Conservation (phyloP, 768 basidiomycete genomes). For the Punctularia strigosozonata region DNA sequence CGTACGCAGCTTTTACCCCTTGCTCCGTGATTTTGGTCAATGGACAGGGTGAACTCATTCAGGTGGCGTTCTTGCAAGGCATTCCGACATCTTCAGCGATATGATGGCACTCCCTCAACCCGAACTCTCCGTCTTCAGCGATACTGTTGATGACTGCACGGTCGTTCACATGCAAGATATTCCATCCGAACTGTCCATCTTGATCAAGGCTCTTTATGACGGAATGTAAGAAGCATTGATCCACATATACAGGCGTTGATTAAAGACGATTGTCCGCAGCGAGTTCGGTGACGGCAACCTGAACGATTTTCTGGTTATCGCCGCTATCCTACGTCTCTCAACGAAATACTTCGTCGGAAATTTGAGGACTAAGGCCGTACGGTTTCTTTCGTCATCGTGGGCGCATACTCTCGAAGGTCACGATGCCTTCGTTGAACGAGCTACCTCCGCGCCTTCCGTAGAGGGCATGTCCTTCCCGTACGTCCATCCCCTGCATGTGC, state of each 20-base stretch:
- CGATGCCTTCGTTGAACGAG: slow-evolving; percentile 41
- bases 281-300: slow-evolving; percentile 25
- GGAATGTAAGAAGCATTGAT: slow-evolving; percentile 30
- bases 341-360: slow-evolving; percentile 48
- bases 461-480: slow-evolving; percentile 41
- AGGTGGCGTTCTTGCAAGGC: slow-evolving; percentile 29
- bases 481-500: slow-evolving; percentile 45
- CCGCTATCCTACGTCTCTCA: slow-evolving; percentile 43
- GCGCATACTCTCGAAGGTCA: slow-evolving; percentile 40
- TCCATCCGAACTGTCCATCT: slow-evolving; percentile 33
- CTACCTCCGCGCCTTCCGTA: slow-evolving; percentile 28
- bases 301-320: slow-evolving; percentile 44
- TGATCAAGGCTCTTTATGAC: slow-evolving; percentile 46
- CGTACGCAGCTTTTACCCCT: too few relatives aligned
- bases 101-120: slow-evolving; percentile 43
- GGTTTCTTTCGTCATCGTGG: slow-evolving; percentile 38
- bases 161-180: slow-evolving; percentile 42
- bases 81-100: slow-evolving; percentile 43
- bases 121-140: slow-evolving; percentile 12
- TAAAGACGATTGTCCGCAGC: slow-evolving; percentile 14
- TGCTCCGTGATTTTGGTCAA: too few relatives aligned
- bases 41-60: too few relatives aligned
- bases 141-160: slow-evolving; percentile 34
- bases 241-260: background rate
- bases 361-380: slow-evolving; percentile 40